Evolutionary conservation across 78 protist genomes (phyloP), one percentile per base, ranked within the genome.

Genomic region (Dictyostelium intermedium): DNA sequence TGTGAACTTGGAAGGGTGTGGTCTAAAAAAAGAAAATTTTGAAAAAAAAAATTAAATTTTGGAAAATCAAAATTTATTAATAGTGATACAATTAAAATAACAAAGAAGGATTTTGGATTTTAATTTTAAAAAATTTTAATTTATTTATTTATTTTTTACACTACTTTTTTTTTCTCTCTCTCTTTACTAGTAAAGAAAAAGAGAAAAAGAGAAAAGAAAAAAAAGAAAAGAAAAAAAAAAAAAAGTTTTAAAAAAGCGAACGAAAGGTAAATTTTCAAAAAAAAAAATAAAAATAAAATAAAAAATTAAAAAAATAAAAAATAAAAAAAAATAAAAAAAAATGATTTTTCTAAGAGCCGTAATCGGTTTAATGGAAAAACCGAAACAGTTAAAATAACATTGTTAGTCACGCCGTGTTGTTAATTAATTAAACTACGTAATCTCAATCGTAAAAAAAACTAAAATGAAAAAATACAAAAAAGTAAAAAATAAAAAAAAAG

Each of bases 131-230:
- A 16, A 56, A 56, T 20, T 13, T 56, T 56, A 56, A 56, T 56
- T 69, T 69, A 69, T 6, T 69, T 69, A 25, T 61, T 61, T 25
- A 25, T 5, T 25, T 69, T 11, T 30, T 69, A n/a, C 37, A 69
- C 32, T 69, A 69, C 37, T 69, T 69, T 69, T 30, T 72, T 72
- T 34, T 74, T 34, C 39, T 34, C 45, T 72, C 37, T 34, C 39
- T 74, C 81, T 74, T 34, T 74, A 74, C 25, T 27, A 34, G 81
- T 74, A 74, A 74, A 27, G 81, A 74, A 73, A 34, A 73, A 73
- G 41, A 73, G 41, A 73, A 73, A 73, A 73, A 20, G 14, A 73
- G 35, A 73, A 70, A 73, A 66, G 25, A 66, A 66, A 66, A 50
- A 50, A 50, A n/a, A 50, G 61, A 50, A 50, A 50, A 50, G 3